Evolutionary conservation across 192 early-diverging fungal genomes (phyloP).

Genomic region (Coemansia sp.): DNA sequence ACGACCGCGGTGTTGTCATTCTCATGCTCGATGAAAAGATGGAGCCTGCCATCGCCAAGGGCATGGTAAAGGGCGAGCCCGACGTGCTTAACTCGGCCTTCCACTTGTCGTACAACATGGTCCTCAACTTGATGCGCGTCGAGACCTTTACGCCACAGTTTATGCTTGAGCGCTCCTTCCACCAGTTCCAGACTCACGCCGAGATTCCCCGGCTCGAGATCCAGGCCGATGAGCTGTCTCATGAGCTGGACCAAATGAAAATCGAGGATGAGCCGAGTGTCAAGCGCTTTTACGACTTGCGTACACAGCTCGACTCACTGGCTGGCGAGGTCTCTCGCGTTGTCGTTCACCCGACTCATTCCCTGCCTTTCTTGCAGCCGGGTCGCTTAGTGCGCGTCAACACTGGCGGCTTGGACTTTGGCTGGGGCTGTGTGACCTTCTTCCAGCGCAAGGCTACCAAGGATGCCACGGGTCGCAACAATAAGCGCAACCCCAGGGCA

Average conservation of each 20-base stretch:
- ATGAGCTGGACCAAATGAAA: conserved; percentile 43
- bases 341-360: conserved; percentile 77
- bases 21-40: conserved; percentile 96
- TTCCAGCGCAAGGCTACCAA: conserved; percentile 58
- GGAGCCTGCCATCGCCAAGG: conserved; percentile 87
- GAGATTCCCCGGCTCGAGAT: conserved; percentile 75
- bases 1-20: conserved; percentile 96
- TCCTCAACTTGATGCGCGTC: conserved; percentile 91
- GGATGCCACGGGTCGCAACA: conserved; percentile 6
- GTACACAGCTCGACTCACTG: conserved; percentile 66
- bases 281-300: conserved; percentile 73
- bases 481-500: conserved; percentile 23
- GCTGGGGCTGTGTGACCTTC: conserved; percentile 88
- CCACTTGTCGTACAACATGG: conserved; percentile 96
- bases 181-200: conserved; percentile 88
- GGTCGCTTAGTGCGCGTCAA: conserved; percentile 76
- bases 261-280: conserved; percentile 74
- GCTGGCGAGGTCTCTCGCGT: conserved; percentile 70
- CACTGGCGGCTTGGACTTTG: conserved; percentile 73
- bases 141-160: conserved; percentile 92
- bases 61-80: conserved; percentile 87
- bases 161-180: conserved; percentile 90
- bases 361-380: conserved; percentile 81
- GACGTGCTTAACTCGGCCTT: conserved; percentile 93
- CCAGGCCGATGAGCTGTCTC: conserved; percentile 43